These are phyloP conservation scores for Rhizophagus clarus DNA, from an alignment of 192 early-diverging fungal genomes.

Conservation along the genomic window DNA sequence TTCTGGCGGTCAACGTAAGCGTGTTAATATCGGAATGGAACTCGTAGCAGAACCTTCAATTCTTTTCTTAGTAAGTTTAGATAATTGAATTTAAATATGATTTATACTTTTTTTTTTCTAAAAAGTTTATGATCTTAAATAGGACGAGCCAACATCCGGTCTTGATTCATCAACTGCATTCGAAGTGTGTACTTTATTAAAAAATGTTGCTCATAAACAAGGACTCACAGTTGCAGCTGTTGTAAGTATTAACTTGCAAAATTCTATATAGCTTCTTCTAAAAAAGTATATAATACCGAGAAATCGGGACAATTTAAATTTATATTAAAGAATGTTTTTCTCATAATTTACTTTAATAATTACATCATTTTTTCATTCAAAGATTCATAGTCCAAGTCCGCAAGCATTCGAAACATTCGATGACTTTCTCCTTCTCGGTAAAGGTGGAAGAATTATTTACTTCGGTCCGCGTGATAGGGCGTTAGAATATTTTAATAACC, in stretches of 20 bases:
- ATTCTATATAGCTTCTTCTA: too few species aligned
- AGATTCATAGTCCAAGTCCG: constrained; percentile 67
- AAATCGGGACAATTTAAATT: too few species aligned
- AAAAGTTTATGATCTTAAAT: neutral
- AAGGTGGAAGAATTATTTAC: constrained; percentile 67
- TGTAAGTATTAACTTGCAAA: neutral
- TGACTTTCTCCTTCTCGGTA: constrained; percentile 71
- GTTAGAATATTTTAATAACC: constrained; percentile 48
- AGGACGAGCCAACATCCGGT: constrained; percentile 75
- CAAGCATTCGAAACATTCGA: constrained; percentile 70
- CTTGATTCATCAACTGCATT: constrained; percentile 66
- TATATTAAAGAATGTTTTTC: too few species aligned
- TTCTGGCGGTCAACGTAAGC: constrained; percentile 73
- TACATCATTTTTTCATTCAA: neutral
- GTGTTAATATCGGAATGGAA: constrained; percentile 82
- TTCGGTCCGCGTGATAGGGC: constrained; percentile 58
- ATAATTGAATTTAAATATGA: too few species aligned
- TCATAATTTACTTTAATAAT: too few species aligned
- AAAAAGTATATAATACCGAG: too few species aligned
- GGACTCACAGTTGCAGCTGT: constrained; percentile 70
- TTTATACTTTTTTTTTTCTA: too few species aligned
- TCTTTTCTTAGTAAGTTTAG: constrained; percentile 49
- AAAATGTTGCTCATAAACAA: constrained; percentile 58
- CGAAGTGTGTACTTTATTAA: constrained; percentile 65
- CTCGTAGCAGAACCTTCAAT: constrained; percentile 57